Evolutionary conservation across 768 basidiomycete species (phyloP).

Genomic region (Chalciporus pseudorubinellus): DNA sequence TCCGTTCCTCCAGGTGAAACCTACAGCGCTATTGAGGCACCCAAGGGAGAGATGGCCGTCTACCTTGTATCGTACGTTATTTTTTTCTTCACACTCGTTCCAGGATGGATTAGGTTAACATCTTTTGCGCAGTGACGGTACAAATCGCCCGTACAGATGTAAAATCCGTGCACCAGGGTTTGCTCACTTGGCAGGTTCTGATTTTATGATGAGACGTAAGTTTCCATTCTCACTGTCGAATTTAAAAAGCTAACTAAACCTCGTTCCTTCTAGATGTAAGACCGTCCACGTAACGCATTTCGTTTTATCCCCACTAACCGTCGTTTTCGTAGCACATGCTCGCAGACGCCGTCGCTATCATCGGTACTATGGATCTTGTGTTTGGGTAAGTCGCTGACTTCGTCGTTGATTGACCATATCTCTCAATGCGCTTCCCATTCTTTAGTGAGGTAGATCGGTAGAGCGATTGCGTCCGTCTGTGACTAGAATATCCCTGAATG

Average conservation of each 20-base stretch:
- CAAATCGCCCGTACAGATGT: slow-evolving; percentile 94
- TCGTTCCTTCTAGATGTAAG: slow-evolving; percentile 37
- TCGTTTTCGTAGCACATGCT: slow-evolving; percentile 68
- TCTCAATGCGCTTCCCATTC: background rate
- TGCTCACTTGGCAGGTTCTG: slow-evolving; percentile 91
- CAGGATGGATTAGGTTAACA: background rate
- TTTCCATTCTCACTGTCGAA: no score
- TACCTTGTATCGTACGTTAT: slow-evolving; percentile 87
- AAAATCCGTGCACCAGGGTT: slow-evolving; percentile 97
- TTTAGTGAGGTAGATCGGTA: slow-evolving; percentile 34
- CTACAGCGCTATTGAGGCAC: slow-evolving; percentile 96
- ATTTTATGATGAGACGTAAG: slow-evolving; percentile 97
- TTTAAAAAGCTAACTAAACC: slow-evolving; percentile 2
- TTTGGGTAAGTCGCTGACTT: slow-evolving; percentile 68
- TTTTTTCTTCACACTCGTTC: background rate
- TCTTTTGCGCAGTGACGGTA: slow-evolving; percentile 64
- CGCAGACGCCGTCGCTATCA: slow-evolving; percentile 93
- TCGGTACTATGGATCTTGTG: slow-evolving; percentile 98
- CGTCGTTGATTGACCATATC: background rate
- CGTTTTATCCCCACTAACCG: slow-evolving; percentile 8
- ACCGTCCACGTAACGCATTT: background rate
- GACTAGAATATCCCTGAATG: slow-evolving; percentile 5
- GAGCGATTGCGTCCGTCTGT: slow-evolving; percentile 9
- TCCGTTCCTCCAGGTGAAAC: slow-evolving; percentile 96
- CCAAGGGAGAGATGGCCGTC: slow-evolving; percentile 98